Base-by-base conservation (phyloP, 2,329 filamentous ascomycete species). In the Colletotrichum simmondsii region DNA sequence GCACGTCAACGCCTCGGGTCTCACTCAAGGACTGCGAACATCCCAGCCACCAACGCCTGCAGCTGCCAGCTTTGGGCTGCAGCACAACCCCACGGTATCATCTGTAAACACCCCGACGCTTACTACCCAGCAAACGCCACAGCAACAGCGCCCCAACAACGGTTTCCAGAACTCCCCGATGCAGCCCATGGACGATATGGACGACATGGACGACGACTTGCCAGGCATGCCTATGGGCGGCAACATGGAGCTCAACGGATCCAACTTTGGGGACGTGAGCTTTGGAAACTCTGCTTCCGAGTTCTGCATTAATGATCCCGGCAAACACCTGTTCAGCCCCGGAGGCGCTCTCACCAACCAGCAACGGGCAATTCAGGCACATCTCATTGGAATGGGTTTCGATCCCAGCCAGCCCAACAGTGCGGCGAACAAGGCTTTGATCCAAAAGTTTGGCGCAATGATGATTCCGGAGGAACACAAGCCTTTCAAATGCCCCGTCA, bases 401-500 rank as follows among this genome's bases (percentile, higher is more conserved):
- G 93, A 93, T 75, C 90, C 92, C 74, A 91, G 91, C 75, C 94
- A 96, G 77, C 92, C 91, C 30, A 94, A 95, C 77, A 94, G 92
- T 76, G 93, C 96, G 76, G 89, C 95, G 71, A 93, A 87, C 65
- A 87, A 88, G 69, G 83, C 85, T 24, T 80, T 90, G n/a, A 80
- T 91, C 53, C 88, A 90, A 75, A 86, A 89, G 62, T 85, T 90
- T 67, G 88, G 88, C 37, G 87, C 86, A n/a, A 85, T 92, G 80
- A 87, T 91, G 83, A 88, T 92, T 71, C 93, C 93, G 19, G 96
- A 98, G 81, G 96, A 99, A 81, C 95, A 97, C 79, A 99, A 98
- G 84, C 97, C 97, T 0, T 99, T 98, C 88, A 94, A 95, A 81
- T 99, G 97, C 79, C 97, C 97, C 1, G 97, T 99, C 63, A 97